Percentiles rank a stretch among this genome's conserved stretches.
phyloP scores from a whole-genome alignment of 2,329 filamentous ascomycete genomes.

The Teratosphaeria viscida region DNA sequence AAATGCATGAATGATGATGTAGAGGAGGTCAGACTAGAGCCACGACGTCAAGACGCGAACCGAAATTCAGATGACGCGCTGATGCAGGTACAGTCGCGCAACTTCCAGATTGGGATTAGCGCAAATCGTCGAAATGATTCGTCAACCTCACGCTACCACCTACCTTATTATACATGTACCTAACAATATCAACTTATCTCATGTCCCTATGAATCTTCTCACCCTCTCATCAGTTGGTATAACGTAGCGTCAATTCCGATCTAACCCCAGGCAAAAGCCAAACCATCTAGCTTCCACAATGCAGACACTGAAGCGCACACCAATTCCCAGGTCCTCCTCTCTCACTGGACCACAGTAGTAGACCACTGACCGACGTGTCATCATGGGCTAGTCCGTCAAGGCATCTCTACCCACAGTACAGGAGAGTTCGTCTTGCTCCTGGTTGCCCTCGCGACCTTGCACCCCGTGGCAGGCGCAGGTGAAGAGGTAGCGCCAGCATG shows the following conservation, averaged over 20 bases:
- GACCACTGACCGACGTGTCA: not conserved
- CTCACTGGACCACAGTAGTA: not conserved
- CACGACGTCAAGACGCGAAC: not conserved
- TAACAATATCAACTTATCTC: too few species aligned
- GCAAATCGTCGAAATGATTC: too few species aligned
- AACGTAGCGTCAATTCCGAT: not conserved
- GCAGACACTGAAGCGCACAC: not conserved
- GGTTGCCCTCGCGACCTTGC: not conserved
- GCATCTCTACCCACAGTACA: not conserved
- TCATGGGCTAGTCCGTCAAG: not conserved
- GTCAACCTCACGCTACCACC: too few species aligned
- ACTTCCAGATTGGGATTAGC: not conserved
- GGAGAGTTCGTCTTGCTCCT: not conserved
- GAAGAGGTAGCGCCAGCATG: not conserved
- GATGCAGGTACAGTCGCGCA: not conserved
- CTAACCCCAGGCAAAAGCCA: not conserved
- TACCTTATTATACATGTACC: too few species aligned
- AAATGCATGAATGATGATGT: not conserved
- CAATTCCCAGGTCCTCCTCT: not conserved
- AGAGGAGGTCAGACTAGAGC: not conserved
- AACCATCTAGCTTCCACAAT: not conserved
- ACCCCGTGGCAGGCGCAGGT: not conserved
- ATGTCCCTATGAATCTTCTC: not conserved
- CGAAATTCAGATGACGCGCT: not conserved
- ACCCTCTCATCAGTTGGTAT: not conserved